Evolutionary conservation across 768 basidiomycete species (phyloP).

Genomic region (Tylopilus rubrobrunneus): DNA sequence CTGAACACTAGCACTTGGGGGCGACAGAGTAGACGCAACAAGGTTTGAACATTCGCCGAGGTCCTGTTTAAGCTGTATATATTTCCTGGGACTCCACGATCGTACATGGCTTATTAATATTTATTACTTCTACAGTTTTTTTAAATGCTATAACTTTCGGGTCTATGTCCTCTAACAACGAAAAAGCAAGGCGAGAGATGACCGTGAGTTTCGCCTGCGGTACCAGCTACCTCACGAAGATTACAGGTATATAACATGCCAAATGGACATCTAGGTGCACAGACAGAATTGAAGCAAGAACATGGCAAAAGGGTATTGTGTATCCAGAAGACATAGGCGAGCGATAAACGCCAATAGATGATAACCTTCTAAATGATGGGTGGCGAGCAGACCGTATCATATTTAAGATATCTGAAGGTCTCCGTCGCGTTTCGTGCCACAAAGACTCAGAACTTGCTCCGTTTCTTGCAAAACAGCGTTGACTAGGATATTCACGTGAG

Average conservation of each 20-base stretch:
- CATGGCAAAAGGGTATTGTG: neutral
- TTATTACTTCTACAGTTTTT: neutral
- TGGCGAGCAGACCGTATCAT: neutral
- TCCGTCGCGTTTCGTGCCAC: constrained; percentile 42
- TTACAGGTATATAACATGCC: neutral
- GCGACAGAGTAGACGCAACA: too few relatives aligned
- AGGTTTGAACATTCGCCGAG: neutral
- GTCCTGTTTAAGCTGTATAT: neutral
- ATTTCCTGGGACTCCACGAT: neutral
- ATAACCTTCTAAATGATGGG: neutral
- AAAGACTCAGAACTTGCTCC: constrained; percentile 40
- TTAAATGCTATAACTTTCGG: neutral
- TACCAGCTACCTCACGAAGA: neutral
- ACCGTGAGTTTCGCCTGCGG: neutral
- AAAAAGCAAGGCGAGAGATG: neutral
- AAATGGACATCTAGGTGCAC: neutral
- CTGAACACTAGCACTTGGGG: neutral
- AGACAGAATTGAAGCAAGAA: neutral
- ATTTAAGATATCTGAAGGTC: constrained; percentile 5
- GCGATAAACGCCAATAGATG: neutral
- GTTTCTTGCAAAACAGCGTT: constrained; percentile 42
- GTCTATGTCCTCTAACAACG: neutral
- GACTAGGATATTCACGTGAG: constrained; percentile 28
- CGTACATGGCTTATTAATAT: neutral
- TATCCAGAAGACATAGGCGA: neutral